Percentiles rank a stretch among this genome's conserved stretches.
phyloP scores from a whole-genome alignment of 257 asterid species.

The Scutellaria galericulata region DNA sequence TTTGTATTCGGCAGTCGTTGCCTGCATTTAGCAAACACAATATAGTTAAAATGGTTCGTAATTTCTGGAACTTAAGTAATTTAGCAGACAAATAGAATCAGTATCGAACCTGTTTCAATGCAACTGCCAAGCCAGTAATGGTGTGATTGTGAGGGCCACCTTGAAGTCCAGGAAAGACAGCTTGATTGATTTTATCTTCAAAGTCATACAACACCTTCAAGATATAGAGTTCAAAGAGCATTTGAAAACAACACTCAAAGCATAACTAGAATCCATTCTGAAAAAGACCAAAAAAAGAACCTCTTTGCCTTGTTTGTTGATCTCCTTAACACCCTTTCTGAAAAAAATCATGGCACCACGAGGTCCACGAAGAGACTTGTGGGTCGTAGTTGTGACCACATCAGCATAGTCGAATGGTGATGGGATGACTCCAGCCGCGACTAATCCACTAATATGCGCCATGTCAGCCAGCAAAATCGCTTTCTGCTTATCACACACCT shows the following conservation, averaged over 20 bases:
- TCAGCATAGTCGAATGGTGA: conserved; percentile 94
- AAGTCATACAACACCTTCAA: conserved; percentile 84
- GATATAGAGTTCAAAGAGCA: conserved; percentile 9
- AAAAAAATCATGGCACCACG: conserved; percentile 98
- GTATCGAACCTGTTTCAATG: conserved; percentile 75
- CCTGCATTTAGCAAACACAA: conserved; percentile 47
- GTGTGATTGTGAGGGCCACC: conserved; percentile 99
- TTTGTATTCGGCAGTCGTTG: conserved; percentile 78
- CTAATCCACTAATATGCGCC: conserved; percentile 71
- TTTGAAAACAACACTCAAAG: conserved; percentile 11
- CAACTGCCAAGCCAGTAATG: conserved; percentile 93
- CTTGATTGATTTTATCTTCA: conserved; percentile 95
- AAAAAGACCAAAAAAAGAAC: conserved; percentile 36
- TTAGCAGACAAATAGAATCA: not conserved
- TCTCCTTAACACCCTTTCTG: conserved; percentile 94
- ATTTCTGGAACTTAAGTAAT: not conserved
- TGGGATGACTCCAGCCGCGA: conserved; percentile 64
- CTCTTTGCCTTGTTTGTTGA: conserved; percentile 94
- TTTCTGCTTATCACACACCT: conserved; percentile 79
- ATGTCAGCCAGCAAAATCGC: conserved; percentile 61
- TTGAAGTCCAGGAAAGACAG: conserved; percentile 99
- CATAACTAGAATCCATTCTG: not conserved
- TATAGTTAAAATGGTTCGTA: not conserved
- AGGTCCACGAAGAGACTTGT: conserved; percentile 96
- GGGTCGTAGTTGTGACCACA: conserved; percentile 97